Percentiles rank a stretch among this genome's conserved stretches.
Evolutionary conservation across 768 basidiomycete species (phyloP).

Genomic region (Rossbeevera mucosa): DNA sequence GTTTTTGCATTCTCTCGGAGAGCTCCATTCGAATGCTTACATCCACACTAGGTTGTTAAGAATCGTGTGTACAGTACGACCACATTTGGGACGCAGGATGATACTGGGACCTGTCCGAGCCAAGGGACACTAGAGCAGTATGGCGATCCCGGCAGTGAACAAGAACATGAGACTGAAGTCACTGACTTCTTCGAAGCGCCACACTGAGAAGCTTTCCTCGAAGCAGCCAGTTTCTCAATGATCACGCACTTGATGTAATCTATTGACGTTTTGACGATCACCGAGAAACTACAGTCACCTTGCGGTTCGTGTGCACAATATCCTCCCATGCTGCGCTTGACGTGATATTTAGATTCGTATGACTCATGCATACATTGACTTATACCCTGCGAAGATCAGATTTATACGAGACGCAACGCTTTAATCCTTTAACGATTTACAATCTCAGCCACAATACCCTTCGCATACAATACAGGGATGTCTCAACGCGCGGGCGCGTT

Average conservation of each 20-base stretch:
- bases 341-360: background rate
- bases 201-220: background rate
- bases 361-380: background rate
- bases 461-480: slow-evolving; percentile 2
- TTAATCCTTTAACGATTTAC: background rate
- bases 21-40: background rate
- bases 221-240: slow-evolving; percentile 13
- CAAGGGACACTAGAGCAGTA: slow-evolving; percentile 7
- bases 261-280: slow-evolving; percentile 3
- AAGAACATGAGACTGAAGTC: slow-evolving; percentile 1
- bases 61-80: slow-evolving; percentile 31
- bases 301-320: slow-evolving; percentile 11
- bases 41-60: slow-evolving; percentile 22
- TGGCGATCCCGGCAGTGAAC: background rate
- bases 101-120: slow-evolving; percentile 9
- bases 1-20: background rate
- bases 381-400: background rate
- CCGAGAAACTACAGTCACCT: background rate
- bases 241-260: background rate
- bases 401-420: background rate
- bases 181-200: slow-evolving; percentile 12
- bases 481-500: slow-evolving; percentile 15
- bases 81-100: slow-evolving; percentile 30
- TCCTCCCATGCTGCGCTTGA: background rate
- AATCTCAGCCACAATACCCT: background rate